Evolutionary conservation across 495 filamentous ascomycete species (phyloP), one percentile per base, ranked within the genome.

Genomic region (Podospora comata): DNA sequence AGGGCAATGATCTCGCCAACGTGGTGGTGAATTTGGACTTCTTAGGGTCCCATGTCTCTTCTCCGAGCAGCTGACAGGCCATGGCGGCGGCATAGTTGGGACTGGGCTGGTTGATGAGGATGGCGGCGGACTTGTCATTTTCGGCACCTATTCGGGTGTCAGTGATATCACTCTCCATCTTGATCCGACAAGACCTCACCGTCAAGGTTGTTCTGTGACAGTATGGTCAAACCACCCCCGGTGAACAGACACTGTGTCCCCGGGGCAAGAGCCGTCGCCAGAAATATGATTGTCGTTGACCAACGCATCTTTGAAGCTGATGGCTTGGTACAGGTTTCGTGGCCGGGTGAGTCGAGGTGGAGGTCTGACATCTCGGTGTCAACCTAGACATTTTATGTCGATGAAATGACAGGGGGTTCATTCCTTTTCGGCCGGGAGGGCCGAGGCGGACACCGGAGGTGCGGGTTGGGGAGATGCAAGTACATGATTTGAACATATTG

Each of bases 191-290:
- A 26, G 28, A 57, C 26, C 67, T 34, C 64, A 76, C 76, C 72
- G 57, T 74, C 72, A 4, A 78, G 72, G 4, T 68, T 66, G 56
- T 74, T 78, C 5, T 69, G 54, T 1, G 76, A 71, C 18, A 78
- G 64, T n/a, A 78, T 76, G 2, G 76, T 76, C 65, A 78, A 30
- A 0, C 72, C 75, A 18, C 75, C 75, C 18, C 75, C 74, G 13
- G 68, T 26, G 53, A 65, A 75, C 20, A 73, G 58, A 13, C 30
- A 30, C 30, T 60, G 44, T 11, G 56, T 18, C 5, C 16, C 18
- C 1, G 5, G 26, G 66, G 20, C 44, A 61, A 53, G 32, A 16
- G 56, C 70, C 2, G 59, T 44, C 39, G 34, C 64, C 9, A 27
- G 19, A 16, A 30, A 34, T 30, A 54, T 16, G 26, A 71, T 11